Base-by-base conservation (phyloP, 2,329 filamentous ascomycete genomes). In the Clonostachys sp. region DNA sequence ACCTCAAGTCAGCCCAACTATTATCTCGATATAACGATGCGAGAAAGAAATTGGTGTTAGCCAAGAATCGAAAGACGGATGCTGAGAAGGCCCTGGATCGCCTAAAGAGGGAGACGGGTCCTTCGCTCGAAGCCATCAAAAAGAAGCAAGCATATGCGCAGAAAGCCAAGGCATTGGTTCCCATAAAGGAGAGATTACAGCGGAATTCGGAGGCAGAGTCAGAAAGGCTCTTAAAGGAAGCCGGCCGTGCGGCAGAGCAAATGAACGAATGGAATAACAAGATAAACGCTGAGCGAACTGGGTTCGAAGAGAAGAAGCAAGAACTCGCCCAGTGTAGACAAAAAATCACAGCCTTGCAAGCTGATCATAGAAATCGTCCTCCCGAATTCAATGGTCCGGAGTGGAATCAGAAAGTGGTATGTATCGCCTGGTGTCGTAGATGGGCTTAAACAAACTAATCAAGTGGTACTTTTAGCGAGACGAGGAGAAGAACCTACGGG, bases 361-460 rank as follows among this genome's bases (percentile, higher is more conserved):
- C 77, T 6, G 76, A 80, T 50, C 66, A 83, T 53, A 78, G 83
- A 48, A 78, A 84, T 41, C 74, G 75, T 12, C 83, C 86, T 0
- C 71, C 77, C 0, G 77, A 84, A 6, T 90, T 94, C 58, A 83
- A 94, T 59, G 65, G 81, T 10, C 71, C 76, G 6, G 80, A 80
- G 5, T 91, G 83, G 69, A 94, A 92, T 54, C 78, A 82, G 45
- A 80, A 80, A 52, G 85, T 91, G 63, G 86, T 88, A 66, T 65
- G 84, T 73, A 9, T 13, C 9, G 13, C 12, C 13, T 6, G 47
- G 10, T 6, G 2, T 12, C 40, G 30, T 20, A 35, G 20, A 33
- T 45, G 20, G 20, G 30, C 24, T 18, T 48, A 55, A 64, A 48
- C 66, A 61, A 57, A 42, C 59, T 10, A 18, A 48, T 41, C 24